A percentile compares a stretch with the other conserved stretches of the same genome.
Conservation (phyloP, 371 early-diverging fungal species). For the Rhizomucor miehei region DNA sequence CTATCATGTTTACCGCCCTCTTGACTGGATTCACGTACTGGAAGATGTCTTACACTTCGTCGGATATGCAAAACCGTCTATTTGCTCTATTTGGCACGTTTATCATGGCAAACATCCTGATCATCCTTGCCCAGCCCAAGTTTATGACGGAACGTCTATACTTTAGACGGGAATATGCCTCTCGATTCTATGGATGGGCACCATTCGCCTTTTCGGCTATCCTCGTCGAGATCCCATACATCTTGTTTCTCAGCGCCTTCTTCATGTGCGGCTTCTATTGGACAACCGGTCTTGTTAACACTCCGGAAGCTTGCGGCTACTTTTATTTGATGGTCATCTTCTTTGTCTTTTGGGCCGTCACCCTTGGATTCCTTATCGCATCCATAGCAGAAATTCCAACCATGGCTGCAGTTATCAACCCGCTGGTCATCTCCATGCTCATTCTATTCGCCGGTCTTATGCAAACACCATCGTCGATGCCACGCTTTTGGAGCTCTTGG, state of each 20-base stretch:
- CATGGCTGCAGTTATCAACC: slow-evolving; percentile 60
- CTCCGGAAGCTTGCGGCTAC: slow-evolving; percentile 43
- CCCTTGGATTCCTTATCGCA: slow-evolving; percentile 64
- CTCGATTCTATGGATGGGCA: slow-evolving; percentile 66
- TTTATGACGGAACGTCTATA: slow-evolving; percentile 65
- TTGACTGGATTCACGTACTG: slow-evolving; percentile 57
- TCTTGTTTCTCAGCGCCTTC: slow-evolving; percentile 42
- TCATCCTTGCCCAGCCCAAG: slow-evolving; percentile 65
- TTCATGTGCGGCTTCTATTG: slow-evolving; percentile 63
- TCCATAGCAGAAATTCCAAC: slow-evolving; percentile 54
- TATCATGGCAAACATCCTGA: slow-evolving; percentile 42
- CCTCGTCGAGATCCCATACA: slow-evolving; percentile 54
- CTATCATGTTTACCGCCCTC: slow-evolving; percentile 39
- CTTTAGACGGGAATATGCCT: slow-evolving; percentile 64
- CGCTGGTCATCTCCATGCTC: slow-evolving; percentile 58
- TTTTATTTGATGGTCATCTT: slow-evolving; percentile 53
- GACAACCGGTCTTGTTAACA: slow-evolving; percentile 52
- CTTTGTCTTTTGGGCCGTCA: slow-evolving; percentile 54
- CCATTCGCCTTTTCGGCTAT: slow-evolving; percentile 54
- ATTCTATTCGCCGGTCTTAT: slow-evolving; percentile 64
- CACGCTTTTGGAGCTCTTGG: slow-evolving; percentile 66
- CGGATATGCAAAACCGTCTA: slow-evolving; percentile 60
- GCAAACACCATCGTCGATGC: slow-evolving; percentile 55
- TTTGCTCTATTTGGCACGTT: slow-evolving; percentile 65
- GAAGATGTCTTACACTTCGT: slow-evolving; percentile 41